Percentiles rank a stretch among this genome's conserved stretches.
Evolutionary conservation across 108 stramenopile genomes (phyloP).

Genomic region (Schizochytrium sp.): DNA sequence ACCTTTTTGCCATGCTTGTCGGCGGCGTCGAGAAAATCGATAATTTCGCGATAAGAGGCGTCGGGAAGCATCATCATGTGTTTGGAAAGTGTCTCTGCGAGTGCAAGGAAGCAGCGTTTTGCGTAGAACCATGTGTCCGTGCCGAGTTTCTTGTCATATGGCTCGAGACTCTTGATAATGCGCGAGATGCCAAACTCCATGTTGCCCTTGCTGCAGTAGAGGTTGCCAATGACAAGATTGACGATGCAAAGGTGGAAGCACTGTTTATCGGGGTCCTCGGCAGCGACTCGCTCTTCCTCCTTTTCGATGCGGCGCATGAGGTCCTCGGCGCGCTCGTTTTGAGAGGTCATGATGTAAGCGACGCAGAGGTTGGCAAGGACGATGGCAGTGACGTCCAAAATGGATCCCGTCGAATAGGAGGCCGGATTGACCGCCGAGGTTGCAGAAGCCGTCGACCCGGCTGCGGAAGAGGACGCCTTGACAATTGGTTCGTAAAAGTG

Average conservation of each 20-base stretch:
- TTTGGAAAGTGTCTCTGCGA: constrained; percentile 64
- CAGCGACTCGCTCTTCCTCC: constrained; percentile 57
- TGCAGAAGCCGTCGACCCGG: not conserved
- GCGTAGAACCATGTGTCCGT: constrained; percentile 75
- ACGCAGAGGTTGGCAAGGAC: constrained; percentile 82
- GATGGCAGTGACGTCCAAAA: constrained; percentile 66
- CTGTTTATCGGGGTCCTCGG: constrained; percentile 44
- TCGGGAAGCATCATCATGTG: constrained; percentile 62
- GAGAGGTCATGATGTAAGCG: constrained; percentile 68
- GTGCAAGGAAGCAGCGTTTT: constrained; percentile 69
- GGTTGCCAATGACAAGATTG: constrained; percentile 74
- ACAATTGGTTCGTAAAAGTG: constrained; percentile 69
- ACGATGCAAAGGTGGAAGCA: constrained; percentile 73
- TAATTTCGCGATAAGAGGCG: constrained; percentile 54
- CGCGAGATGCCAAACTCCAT: constrained; percentile 74
- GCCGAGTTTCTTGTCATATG: constrained; percentile 70
- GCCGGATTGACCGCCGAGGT: not conserved
- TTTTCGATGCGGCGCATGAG: constrained; percentile 65
- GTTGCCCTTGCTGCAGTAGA: constrained; percentile 78
- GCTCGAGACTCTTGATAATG: constrained; percentile 68
- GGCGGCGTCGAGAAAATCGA: constrained; percentile 57
- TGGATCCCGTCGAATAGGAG: constrained; percentile 5
- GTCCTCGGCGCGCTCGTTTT: constrained; percentile 73
- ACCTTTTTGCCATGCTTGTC: constrained; percentile 47
- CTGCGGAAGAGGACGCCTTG: constrained; percentile 16